Percentiles rank a stretch among this genome's conserved stretches.
Evolutionary conservation across 805 yeast genomes (phyloP).

Genomic region (Metschnikowia matae): DNA sequence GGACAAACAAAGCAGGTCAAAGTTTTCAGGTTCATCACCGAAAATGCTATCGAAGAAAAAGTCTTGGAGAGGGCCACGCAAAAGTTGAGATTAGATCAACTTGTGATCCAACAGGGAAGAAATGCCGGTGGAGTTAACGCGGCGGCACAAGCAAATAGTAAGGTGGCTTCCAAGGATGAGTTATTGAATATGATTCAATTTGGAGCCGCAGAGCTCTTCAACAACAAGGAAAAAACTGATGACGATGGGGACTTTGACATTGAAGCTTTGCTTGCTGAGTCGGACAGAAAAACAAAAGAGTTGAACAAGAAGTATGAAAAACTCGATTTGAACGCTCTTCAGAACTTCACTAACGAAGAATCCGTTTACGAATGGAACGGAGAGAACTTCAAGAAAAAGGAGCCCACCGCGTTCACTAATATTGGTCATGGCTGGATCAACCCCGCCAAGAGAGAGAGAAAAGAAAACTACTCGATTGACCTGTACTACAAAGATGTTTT

Average conservation of each 20-base stretch:
- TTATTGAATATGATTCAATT: conserved; percentile 77
- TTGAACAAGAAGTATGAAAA: conserved; percentile 60
- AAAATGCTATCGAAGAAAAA: conserved; percentile 80
- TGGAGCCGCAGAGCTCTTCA: conserved; percentile 69
- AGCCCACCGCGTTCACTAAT: conserved; percentile 44
- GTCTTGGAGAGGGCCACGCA: conserved; percentile 79
- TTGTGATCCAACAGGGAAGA: conserved; percentile 78
- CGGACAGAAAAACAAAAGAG: conserved; percentile 61
- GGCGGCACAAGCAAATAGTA: conserved; percentile 31
- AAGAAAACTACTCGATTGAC: conserved; percentile 83
- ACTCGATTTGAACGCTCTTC: conserved; percentile 72
- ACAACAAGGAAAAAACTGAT: conserved; percentile 27
- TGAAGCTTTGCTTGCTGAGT: conserved; percentile 54
- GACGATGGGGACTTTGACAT: conserved; percentile 52
- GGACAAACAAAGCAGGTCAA: conserved; percentile 83
- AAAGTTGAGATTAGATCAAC: conserved; percentile 71
- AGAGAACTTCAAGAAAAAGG: conserved; percentile 64
- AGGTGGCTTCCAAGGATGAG: conserved; percentile 60
- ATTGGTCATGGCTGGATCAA: conserved; percentile 69
- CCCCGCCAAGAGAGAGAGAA: conserved; percentile 80
- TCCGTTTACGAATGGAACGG: conserved; percentile 88
- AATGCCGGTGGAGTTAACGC: conserved; percentile 25
- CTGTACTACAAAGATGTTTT: conserved; percentile 79
- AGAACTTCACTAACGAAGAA: conserved; percentile 64
- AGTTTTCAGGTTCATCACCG: conserved; percentile 74